Evolutionary conservation across 2,329 filamentous ascomycete genomes (phyloP).

Genomic region (Neofusicoccum ribis): DNA sequence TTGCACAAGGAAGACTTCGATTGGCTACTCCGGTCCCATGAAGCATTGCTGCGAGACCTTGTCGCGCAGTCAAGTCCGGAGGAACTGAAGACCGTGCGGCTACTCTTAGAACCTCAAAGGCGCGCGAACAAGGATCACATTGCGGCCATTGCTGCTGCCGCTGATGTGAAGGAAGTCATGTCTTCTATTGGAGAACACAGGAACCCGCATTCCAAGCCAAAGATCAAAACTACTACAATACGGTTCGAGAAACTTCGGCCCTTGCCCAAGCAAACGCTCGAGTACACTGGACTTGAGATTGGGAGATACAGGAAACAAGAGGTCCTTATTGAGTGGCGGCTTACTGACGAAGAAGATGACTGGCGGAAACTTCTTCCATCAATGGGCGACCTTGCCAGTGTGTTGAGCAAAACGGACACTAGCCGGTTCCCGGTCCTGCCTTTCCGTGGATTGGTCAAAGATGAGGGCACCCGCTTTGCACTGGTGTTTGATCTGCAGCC

Average conservation of each 20-base stretch:
- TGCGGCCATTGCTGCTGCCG: background rate
- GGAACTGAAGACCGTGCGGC: background rate
- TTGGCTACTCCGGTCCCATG: background rate
- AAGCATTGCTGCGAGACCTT: background rate
- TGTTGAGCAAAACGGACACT: background rate
- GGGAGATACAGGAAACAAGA: background rate
- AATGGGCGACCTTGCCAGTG: background rate
- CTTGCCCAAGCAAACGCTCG: background rate
- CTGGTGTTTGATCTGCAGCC: background rate
- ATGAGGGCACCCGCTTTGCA: background rate
- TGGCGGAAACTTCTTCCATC: background rate
- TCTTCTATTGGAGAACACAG: background rate
- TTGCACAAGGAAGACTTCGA: background rate
- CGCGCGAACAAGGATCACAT: background rate
- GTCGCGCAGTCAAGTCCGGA: background rate
- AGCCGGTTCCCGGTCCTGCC: background rate
- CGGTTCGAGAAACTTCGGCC: background rate
- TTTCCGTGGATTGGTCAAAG: background rate
- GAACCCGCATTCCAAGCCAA: background rate
- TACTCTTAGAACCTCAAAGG: background rate
- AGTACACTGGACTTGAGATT: background rate
- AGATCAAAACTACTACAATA: background rate
- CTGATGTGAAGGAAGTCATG: conserved; percentile 4
- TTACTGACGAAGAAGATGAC: background rate
- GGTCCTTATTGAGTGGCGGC: conserved; percentile 10